Evolutionary conservation across 805 yeast species (phyloP).

Genomic region (Sungouiozyma intestinalis): DNA sequence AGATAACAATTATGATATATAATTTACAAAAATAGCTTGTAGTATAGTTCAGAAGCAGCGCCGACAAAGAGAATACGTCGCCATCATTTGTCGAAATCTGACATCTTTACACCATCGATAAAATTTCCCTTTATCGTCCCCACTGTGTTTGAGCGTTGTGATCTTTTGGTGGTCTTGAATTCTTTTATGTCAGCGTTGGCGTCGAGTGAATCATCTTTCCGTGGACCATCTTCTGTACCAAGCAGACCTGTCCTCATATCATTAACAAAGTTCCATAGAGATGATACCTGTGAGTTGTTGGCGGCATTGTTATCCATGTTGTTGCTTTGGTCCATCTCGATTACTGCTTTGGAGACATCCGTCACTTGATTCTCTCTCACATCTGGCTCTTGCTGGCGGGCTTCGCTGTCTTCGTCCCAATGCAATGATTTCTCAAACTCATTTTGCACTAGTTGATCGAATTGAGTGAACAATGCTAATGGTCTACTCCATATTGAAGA

Average conservation of each 20-base stretch:
- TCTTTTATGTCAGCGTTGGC: slow-evolving; percentile 5
- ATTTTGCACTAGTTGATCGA: slow-evolving; percentile 54
- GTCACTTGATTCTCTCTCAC: too few species aligned
- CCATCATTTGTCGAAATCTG: neutral
- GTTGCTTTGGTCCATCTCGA: too few species aligned
- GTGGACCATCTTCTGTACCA: slow-evolving; percentile 29
- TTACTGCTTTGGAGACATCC: too few species aligned
- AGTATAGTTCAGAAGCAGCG: too few species aligned
- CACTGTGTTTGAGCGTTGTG: slow-evolving; percentile 4
- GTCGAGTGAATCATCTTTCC: slow-evolving; percentile 4
- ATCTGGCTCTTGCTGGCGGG: neutral
- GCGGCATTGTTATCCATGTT: neutral
- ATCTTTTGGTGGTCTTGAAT: slow-evolving; percentile 8
- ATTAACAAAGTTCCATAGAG: slow-evolving; percentile 42
- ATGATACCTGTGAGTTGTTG: slow-evolving; percentile 34
- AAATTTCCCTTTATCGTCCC: slow-evolving; percentile 1
- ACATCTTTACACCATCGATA: slow-evolving; percentile 8
- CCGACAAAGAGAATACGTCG: neutral
- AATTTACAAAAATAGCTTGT: neutral
- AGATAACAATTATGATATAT: slow-evolving; percentile 9
- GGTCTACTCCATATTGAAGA: slow-evolving; percentile 41
- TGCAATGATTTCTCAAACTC: slow-evolving; percentile 49
- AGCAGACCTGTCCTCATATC: slow-evolving; percentile 37
- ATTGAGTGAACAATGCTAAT: slow-evolving; percentile 50
- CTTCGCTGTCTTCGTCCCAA: slow-evolving; percentile 17